Conservation (phyloP, 306 rosid genomes). For the Styphnolobium japonicum region DNA sequence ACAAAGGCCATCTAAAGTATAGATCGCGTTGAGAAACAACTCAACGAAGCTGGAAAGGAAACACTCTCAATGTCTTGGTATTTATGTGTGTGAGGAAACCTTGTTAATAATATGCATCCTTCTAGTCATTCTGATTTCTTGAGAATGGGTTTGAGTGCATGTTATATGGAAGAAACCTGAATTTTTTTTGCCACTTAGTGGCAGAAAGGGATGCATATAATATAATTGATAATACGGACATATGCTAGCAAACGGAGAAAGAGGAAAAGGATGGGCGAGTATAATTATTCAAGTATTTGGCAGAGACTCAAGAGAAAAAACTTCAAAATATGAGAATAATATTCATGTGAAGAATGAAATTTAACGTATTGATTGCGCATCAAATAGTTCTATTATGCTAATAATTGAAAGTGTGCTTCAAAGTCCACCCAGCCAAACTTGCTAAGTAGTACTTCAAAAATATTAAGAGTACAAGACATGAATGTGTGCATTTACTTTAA, state of each 20-base stretch:
- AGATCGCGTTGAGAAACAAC: neutral
- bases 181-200: neutral
- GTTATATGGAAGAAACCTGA: neutral
- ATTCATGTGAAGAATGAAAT: neutral
- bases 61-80: neutral
- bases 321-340: neutral
- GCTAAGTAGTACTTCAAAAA: neutral
- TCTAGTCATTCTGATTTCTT: neutral
- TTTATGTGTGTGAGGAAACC: no score
- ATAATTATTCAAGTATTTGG: neutral
- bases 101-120: neutral
- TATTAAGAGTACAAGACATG: slow-evolving; percentile 20
- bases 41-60: neutral
- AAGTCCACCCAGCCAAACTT: neutral
- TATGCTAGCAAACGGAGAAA: neutral
- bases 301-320: neutral
- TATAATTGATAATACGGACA: neutral
- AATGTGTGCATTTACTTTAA: neutral
- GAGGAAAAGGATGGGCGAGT: neutral
- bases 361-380: neutral
- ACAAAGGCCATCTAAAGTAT: neutral
- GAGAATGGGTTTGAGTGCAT: neutral
- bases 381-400: neutral
- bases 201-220: neutral
- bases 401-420: neutral